A percentile compares a stretch with the other conserved stretches of the same genome.
These are phyloP conservation scores for Phaeomoniella chlamydospora DNA, from an alignment of 2,329 filamentous ascomycete genomes.

Conservation along the genomic window DNA sequence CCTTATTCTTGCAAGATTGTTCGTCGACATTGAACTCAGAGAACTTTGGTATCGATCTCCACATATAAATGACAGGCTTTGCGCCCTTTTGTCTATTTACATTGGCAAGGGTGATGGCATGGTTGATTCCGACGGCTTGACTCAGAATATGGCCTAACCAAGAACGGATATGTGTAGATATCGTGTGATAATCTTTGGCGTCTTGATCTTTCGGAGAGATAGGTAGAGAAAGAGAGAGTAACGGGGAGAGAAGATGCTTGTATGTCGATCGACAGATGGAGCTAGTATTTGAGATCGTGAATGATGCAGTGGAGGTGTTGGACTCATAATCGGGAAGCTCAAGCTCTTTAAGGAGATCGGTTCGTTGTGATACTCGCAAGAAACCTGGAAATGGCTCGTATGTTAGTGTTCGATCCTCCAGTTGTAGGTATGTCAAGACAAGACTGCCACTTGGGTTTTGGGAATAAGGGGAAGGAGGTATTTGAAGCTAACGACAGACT, in stretches of 20 bases:
- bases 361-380: not conserved
- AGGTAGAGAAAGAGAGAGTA: not conserved
- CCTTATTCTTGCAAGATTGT: not conserved
- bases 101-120: not conserved
- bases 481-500: not conserved
- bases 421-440: too few species aligned
- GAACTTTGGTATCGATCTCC: not conserved
- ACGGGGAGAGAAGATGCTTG: not conserved
- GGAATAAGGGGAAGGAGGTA: too few species aligned
- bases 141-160: not conserved
- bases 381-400: not conserved
- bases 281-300: not conserved
- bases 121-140: not conserved
- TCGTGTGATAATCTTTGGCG: not conserved
- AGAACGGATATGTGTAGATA: not conserved
- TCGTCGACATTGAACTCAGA: not conserved
- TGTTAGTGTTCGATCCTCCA: too few species aligned
- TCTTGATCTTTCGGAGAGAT: not conserved
- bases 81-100: not conserved
- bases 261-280: not conserved
- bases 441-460: too few species aligned
- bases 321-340: not conserved
- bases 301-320: not conserved
- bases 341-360: not conserved
- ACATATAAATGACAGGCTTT: not conserved